phyloP scores from a whole-genome alignment of 139 green algal genomes.

The Tetradesmus obliquus region DNA sequence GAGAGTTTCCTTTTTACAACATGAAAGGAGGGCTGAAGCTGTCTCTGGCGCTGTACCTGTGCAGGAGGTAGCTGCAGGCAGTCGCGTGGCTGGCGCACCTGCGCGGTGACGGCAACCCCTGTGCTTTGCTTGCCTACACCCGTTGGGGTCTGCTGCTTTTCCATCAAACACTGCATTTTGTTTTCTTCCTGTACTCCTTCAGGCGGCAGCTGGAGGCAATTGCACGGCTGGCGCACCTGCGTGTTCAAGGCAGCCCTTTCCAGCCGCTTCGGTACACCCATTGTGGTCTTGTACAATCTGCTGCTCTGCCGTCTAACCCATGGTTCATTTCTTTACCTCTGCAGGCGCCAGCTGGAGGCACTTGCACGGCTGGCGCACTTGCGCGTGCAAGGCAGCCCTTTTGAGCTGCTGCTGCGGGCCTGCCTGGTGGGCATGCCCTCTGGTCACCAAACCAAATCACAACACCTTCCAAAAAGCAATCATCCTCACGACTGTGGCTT shows the following conservation, averaged over 20 bases:
- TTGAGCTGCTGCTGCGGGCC: slow-evolving; percentile 34
- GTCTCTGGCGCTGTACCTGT: no score
- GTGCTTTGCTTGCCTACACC: no score
- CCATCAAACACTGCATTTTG: no score
- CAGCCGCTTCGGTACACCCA: slow-evolving; percentile 7
- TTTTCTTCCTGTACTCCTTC: background rate
- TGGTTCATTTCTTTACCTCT: background rate
- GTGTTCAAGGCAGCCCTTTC: background rate
- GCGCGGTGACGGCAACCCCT: background rate
- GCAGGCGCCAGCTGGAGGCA: slow-evolving; percentile 56
- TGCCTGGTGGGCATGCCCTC: background rate
- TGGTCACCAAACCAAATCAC: background rate
- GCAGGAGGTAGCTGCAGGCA: no score
- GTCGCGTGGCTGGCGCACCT: no score
- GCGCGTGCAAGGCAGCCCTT: background rate
- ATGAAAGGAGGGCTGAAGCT: no score
- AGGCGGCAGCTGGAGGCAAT: slow-evolving; percentile 59
- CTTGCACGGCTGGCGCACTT: slow-evolving; percentile 40
- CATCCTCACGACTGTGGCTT: no score
- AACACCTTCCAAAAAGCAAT: no score
- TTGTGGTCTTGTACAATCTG: no score
- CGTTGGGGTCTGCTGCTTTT: no score
- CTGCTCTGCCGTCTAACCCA: no score
- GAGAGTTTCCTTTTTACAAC: no score
- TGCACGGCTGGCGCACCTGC: slow-evolving; percentile 24